Evolutionary conservation across 257 asterid genomes (phyloP).

Genomic region (Leptodermis oblonga): DNA sequence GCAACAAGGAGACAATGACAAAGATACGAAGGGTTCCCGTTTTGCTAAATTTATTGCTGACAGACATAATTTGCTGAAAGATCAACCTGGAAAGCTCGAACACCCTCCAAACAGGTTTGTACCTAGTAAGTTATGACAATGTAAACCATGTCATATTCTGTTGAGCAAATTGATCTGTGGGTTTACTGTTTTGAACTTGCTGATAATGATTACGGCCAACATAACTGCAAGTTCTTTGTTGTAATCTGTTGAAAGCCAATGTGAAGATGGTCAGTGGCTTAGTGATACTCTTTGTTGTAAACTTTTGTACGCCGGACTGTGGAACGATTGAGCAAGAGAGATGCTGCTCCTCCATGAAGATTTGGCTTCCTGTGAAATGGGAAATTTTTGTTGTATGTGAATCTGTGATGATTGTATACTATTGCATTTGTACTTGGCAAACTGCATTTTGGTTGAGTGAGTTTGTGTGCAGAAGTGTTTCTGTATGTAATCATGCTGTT

Average conservation of each 20-base stretch:
- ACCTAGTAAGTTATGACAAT: conserved; percentile 63
- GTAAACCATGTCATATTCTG: neutral
- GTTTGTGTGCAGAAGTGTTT: neutral
- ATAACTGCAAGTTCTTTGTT: neutral
- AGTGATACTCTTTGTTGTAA: conserved; percentile 4
- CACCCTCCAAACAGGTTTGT: conserved; percentile 31
- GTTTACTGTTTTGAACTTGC: too few species aligned
- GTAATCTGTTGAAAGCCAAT: neutral
- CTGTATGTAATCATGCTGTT: too few species aligned
- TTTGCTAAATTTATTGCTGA: conserved; percentile 86
- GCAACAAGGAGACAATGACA: conserved; percentile 37
- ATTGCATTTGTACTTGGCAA: neutral
- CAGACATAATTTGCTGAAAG: conserved; percentile 54
- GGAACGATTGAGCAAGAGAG: too few species aligned
- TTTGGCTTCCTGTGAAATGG: neutral
- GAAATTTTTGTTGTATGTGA: neutral
- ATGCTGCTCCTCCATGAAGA: neutral
- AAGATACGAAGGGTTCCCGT: conserved; percentile 71
- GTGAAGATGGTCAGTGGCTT: neutral
- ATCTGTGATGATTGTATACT: conserved; percentile 1
- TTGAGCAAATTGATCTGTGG: neutral
- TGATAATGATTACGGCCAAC: conserved; percentile 3
- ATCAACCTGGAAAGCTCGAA: conserved; percentile 39
- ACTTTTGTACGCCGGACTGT: conserved; percentile 1
- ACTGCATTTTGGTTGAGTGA: neutral